Base-by-base conservation (phyloP, 176 grass and related monocot genomes). In the Carex parvula region DNA sequence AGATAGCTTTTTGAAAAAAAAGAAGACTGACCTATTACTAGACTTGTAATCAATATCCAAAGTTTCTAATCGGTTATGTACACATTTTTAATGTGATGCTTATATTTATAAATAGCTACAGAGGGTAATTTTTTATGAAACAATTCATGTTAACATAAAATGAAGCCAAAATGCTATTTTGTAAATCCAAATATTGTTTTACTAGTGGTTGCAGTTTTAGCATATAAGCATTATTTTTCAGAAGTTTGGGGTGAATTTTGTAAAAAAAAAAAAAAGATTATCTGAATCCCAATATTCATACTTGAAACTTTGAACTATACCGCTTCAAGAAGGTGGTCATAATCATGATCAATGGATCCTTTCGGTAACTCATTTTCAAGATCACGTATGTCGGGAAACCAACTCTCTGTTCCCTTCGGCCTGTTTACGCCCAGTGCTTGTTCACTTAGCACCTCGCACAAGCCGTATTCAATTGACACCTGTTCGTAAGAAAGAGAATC, bases 381-480 rank as follows among this genome's bases (percentile, higher is more conserved):
- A 52, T 91, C 72, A 32, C n/a, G 70, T 60, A 88, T 10, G 18
- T 86, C 67, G 21, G 92, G 91, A 58, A 98, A 94, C 92, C 90
- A 98, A 79, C 42, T 92, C 0, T 53, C 75, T 16, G 88, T 44
- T 3, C 16, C 39, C 54, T 30, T 64, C 16, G 91, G 88, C 20
- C 70, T 87, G 85, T 55, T n/a, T 60, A 14, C 0, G 3, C 89
- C 84, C 84, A 94, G 90, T 32, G 91, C 91, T 63, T 70, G 83
- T 18, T 69, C 2, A 71, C 93, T 94, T 87, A 98, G 86, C 90
- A 94, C 91, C 84, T 98, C 95, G 7, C 86, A 91, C 69, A 98
- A 54, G 11, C 91, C 92, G 60, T 90, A 93, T 81, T 94, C 92
- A 17, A 94, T 89, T 14, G 95, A 98, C 57, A 93, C 89, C 95